Conservation (phyloP, 495 filamentous ascomycete species). For the Penicillium flavigenum region DNA sequence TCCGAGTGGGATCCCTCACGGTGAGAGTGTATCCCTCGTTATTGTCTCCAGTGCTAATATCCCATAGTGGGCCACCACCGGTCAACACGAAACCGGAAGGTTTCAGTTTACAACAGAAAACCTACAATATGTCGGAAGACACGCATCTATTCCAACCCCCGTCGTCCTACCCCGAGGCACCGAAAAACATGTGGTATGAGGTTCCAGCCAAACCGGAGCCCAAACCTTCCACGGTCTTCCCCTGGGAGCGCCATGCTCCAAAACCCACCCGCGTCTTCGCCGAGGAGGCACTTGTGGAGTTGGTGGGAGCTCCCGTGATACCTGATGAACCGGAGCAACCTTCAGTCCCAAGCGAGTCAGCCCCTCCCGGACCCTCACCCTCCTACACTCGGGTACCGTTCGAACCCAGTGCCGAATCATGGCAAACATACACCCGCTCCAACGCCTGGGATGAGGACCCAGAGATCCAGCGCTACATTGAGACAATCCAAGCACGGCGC, state of each 20-base stretch:
- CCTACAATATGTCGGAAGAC: slow-evolving; percentile 76
- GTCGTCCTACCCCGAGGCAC: slow-evolving; percentile 72
- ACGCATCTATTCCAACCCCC: slow-evolving; percentile 71
- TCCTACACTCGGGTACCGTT: slow-evolving; percentile 27
- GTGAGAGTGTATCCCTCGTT: slow-evolving; percentile 38
- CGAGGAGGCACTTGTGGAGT: slow-evolving; percentile 40
- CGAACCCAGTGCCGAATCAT: slow-evolving; percentile 52
- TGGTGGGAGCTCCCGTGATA: neutral
- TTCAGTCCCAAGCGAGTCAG: slow-evolving; percentile 7
- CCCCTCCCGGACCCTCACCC: slow-evolving; percentile 16
- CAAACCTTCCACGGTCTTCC: slow-evolving; percentile 69
- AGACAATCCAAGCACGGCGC: slow-evolving; percentile 63
- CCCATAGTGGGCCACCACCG: slow-evolving; percentile 68
- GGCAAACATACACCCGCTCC: slow-evolving; percentile 60
- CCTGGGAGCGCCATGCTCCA: slow-evolving; percentile 71
- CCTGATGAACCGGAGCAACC: neutral
- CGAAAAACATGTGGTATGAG: slow-evolving; percentile 80
- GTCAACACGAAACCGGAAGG: slow-evolving; percentile 74
- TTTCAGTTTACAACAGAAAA: slow-evolving; percentile 65
- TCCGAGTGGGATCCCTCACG: slow-evolving; percentile 66
- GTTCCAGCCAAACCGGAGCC: slow-evolving; percentile 62
- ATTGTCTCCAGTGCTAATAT: slow-evolving; percentile 21
- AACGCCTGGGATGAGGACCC: slow-evolving; percentile 91
- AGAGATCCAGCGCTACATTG: slow-evolving; percentile 77
- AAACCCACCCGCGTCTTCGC: slow-evolving; percentile 72